These are phyloP conservation scores for Pouteria glomerata DNA, from an alignment of 148 eudicot genomes.

Conservation along the genomic window DNA sequence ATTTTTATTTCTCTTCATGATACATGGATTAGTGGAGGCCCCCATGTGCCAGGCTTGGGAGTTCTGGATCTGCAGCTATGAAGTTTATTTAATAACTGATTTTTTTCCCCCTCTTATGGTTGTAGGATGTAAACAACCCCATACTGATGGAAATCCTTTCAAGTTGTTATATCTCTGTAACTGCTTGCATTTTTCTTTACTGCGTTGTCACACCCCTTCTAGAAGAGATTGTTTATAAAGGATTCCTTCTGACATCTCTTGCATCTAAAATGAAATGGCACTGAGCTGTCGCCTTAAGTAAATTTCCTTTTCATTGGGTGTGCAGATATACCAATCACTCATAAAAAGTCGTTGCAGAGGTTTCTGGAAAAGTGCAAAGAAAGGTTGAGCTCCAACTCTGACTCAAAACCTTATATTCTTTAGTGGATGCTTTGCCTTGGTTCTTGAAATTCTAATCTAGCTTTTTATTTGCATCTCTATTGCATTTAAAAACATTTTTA, in stretches of 20 bases:
- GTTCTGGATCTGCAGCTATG: too few relatives aligned
- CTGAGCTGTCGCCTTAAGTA: conserved; percentile 60
- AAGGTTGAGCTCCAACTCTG: conserved; percentile 31
- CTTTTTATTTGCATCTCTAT: too few relatives aligned
- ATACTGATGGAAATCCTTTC: conserved; percentile 56
- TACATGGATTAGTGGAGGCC: too few relatives aligned
- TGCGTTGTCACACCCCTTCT: conserved; percentile 70
- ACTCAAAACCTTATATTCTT: neutral
- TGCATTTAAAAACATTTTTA: neutral
- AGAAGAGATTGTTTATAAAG: conserved; percentile 78
- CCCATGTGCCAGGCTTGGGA: too few relatives aligned
- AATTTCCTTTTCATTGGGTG: neutral
- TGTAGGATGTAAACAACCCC: conserved; percentile 61
- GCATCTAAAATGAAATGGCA: conserved; percentile 60
- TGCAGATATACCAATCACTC: conserved; percentile 38
- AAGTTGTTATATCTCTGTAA: conserved; percentile 36
- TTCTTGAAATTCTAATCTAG: neutral
- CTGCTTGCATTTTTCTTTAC: conserved; percentile 49
- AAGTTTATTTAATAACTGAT: too few relatives aligned
- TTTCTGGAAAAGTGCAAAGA: conserved; percentile 62
- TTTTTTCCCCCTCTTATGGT: too few relatives aligned
- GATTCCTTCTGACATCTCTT: conserved; percentile 62
- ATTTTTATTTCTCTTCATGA: too few relatives aligned
- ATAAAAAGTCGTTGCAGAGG: conserved; percentile 40
- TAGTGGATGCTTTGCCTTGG: neutral